Percentiles rank a stretch among this genome's conserved stretches.
These are phyloP conservation scores for Sclerotinia spermophila DNA, from an alignment of 2,329 filamentous ascomycete genomes.

Conservation along the genomic window DNA sequence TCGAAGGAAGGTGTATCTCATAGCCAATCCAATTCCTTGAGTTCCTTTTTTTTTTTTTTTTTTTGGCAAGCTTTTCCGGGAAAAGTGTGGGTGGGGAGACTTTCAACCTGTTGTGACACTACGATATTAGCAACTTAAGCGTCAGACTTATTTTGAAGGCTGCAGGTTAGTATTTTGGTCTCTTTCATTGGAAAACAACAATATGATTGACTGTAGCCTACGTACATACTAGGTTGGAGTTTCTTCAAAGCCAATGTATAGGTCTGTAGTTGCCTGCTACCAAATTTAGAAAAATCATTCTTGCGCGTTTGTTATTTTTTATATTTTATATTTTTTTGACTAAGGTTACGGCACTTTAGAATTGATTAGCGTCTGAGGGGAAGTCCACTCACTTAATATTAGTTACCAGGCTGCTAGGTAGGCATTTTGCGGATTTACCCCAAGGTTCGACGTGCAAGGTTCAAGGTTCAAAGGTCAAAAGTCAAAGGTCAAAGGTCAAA, in stretches of 20 bases:
- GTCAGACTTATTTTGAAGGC: background rate
- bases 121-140: background rate
- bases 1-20: background rate
- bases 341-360: background rate
- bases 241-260: background rate
- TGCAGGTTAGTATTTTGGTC: background rate
- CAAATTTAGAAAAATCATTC: background rate
- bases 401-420: background rate
- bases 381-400: no score
- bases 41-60: background rate
- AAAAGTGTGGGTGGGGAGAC: background rate
- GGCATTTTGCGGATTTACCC: background rate
- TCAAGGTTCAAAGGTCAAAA: background rate
- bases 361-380: background rate
- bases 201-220: background rate
- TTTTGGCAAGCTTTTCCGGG: background rate
- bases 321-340: background rate
- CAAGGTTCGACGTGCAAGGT: background rate
- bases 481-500: background rate
- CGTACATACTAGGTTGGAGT: background rate
- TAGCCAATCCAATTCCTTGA: background rate
- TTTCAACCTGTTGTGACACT: conserved; percentile 18
- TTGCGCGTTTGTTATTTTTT: no score
- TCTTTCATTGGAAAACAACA: background rate
- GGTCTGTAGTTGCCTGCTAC: background rate